Evolutionary conservation across 805 yeast species (phyloP), one percentile per base, ranked within the genome.

Genomic region (Cyberlindnera xylosilytica): DNA sequence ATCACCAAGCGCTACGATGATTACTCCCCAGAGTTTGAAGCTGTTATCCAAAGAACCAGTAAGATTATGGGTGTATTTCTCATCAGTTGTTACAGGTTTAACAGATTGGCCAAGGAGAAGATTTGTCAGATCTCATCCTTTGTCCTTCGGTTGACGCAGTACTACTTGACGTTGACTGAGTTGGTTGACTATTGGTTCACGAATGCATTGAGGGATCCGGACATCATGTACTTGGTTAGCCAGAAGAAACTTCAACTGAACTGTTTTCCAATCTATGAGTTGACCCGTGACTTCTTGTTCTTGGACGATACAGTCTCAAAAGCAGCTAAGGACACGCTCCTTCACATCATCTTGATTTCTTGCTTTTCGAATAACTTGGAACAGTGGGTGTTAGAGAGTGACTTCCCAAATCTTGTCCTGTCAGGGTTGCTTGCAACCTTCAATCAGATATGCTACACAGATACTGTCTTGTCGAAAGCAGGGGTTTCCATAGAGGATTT

Each of bases 241-340:
- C 20, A 28, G 17, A 50, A 38, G 16, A 32, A 28, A 3, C 41
- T 50, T 4, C 18, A 26, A 6, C 13, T 20, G 1, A 28, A 20
- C 16, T 42, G 49, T 6, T 56, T 58, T 24, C 64, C 64, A 1
- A 38, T 57, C 0, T 60, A 42, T 42, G 62, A 59, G 17, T 30
- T 60, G 13, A 27, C 54, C 1, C 49, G 44, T 31, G 52, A 49
- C 17, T 51, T 58, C 30, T 35, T 61, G 12, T 49, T 52, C 27
- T 39, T 54, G 53, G 52, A 41, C 6, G 53, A 46, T 13, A 20
- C 19, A 3, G 23, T 47, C 12, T 30, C 42, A 2, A 15, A 37
- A 4, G 13, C 38, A 9, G 41, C 53, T 2, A 39, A 29, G 29
- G 50, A 49, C 4, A 40, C 41, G 4, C 38, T 55, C 15, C 39